Evolutionary conservation across 2,329 filamentous ascomycete genomes (phyloP).

Genomic region (Nigrograna mackinnonii): DNA sequence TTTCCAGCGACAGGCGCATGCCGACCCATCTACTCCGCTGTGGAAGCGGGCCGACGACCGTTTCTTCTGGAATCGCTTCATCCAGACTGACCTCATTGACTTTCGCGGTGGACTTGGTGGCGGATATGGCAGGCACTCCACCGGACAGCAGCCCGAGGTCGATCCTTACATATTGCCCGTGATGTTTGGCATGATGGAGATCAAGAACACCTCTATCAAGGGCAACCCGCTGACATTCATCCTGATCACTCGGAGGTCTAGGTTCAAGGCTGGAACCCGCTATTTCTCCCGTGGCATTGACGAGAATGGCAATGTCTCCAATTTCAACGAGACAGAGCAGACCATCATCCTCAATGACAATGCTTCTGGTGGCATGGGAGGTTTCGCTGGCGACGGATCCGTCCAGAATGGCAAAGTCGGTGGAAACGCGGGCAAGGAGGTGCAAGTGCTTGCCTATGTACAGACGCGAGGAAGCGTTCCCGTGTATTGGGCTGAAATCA

Average conservation of each 20-base stretch:
- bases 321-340: slow-evolving; percentile 99
- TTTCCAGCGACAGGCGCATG: slow-evolving; percentile 89
- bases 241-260: slow-evolving; percentile 85
- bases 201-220: slow-evolving; percentile 84
- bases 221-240: slow-evolving; percentile 80
- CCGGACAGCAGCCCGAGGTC: slow-evolving; percentile 71
- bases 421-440: slow-evolving; percentile 67
- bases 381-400: slow-evolving; percentile 76
- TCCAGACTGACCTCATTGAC: slow-evolving; percentile 88
- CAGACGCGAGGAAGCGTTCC: slow-evolving; percentile 97
- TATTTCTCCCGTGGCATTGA: slow-evolving; percentile 96
- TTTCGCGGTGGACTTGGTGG: slow-evolving; percentile 67
- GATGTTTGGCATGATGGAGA: slow-evolving; percentile 95
- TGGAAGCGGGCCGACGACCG: slow-evolving; percentile 95
- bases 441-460: slow-evolving; percentile 90
- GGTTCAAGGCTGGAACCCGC: slow-evolving; percentile 85
- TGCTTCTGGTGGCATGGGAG: slow-evolving; percentile 70
- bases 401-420: slow-evolving; percentile 70
- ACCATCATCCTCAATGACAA: slow-evolving; percentile 86
- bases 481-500: slow-evolving; percentile 95
- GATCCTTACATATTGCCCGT: slow-evolving; percentile 95
- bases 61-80: slow-evolving; percentile 98
- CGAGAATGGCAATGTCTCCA: slow-evolving; percentile 92
- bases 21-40: slow-evolving; percentile 71
- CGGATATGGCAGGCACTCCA: slow-evolving; percentile 60